Conservation (phyloP, 805 yeast species). For the Ogataea philodendri region DNA sequence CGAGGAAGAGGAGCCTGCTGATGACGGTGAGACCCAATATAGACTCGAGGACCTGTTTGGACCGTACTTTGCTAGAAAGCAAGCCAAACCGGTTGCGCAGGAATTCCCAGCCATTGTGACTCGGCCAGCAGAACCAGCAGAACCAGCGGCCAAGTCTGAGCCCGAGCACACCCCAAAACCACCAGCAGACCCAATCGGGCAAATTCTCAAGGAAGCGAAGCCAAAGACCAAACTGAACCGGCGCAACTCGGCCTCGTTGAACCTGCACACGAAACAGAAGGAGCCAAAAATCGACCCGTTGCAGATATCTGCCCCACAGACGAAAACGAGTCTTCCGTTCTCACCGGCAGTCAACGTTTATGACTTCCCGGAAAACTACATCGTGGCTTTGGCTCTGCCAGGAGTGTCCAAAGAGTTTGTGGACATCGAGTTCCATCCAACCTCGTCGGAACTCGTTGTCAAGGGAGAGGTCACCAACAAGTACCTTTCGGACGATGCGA, state of each 20-base stretch:
- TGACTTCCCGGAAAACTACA: constrained; percentile 45
- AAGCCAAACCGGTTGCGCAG: constrained; percentile 9
- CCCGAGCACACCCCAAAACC: no score
- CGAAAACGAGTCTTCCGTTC: constrained; percentile 43
- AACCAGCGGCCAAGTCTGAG: not conserved
- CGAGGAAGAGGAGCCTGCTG: constrained; percentile 11
- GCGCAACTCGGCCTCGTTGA: constrained; percentile 20
- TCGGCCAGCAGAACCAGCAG: not conserved
- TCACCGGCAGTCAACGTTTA: constrained; percentile 62
- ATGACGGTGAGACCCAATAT: constrained; percentile 16
- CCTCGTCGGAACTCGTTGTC: constrained; percentile 50
- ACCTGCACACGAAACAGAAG: constrained; percentile 19
- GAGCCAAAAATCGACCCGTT: constrained; percentile 36
- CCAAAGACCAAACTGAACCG: constrained; percentile 13
- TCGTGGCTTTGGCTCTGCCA: constrained; percentile 53
- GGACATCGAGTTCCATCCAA: constrained; percentile 58
- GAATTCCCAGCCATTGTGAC: constrained; percentile 1
- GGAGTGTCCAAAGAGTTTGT: constrained; percentile 55
- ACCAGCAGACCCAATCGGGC: not conserved
- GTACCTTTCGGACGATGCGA: constrained; percentile 33
- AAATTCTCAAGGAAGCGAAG: constrained; percentile 1
- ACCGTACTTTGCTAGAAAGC: constrained; percentile 19
- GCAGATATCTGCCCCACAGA: constrained; percentile 46
- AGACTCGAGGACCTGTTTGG: constrained; percentile 18
- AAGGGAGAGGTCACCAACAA: constrained; percentile 47